Percentiles rank a stretch among this genome's conserved stretches.
Evolutionary conservation across 2,329 filamentous ascomycete species (phyloP).

Genomic region (Fusarium oligoseptatum): DNA sequence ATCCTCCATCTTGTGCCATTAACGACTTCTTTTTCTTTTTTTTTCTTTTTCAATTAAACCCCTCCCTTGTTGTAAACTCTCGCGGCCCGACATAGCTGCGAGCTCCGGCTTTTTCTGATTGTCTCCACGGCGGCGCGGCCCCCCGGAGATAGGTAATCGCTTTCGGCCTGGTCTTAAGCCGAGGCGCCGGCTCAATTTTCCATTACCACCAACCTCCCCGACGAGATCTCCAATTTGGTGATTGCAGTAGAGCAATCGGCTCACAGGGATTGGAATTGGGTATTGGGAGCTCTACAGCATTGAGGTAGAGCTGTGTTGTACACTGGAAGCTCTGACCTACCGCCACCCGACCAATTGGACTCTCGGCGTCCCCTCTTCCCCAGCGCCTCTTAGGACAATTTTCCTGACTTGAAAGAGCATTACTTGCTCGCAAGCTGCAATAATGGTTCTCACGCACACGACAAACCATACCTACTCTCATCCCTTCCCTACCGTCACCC

Average conservation of each 20-base stretch:
- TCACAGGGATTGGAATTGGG: constrained; percentile 28
- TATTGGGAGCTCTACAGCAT: constrained; percentile 4
- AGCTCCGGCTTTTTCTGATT: constrained; percentile 28
- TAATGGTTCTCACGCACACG: constrained; percentile 74
- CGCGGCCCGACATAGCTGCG: constrained; percentile 46
- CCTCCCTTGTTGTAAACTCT: constrained; percentile 33
- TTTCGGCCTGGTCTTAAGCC: constrained; percentile 38
- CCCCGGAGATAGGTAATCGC: constrained; percentile 38
- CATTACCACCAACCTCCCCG: constrained; percentile 37
- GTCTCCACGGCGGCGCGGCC: constrained; percentile 27
- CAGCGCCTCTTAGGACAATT: constrained; percentile 6
- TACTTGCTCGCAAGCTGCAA: constrained; percentile 44
- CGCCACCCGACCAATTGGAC: constrained; percentile 34
- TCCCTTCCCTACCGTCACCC: constrained; percentile 85
- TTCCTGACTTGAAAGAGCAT: constrained; percentile 29
- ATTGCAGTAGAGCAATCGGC: constrained; percentile 29
- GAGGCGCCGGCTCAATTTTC: constrained; percentile 44
- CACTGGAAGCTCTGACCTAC: constrained; percentile 1
- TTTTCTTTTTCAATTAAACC: constrained; percentile 2
- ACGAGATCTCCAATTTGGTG: constrained; percentile 31
- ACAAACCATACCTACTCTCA: constrained; percentile 82
- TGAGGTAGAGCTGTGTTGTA: constrained; percentile 10
- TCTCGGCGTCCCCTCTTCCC: constrained; percentile 8
- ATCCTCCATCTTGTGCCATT: constrained; percentile 25
- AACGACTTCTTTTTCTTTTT: not conserved